Conservation (phyloP, 108 stramenopile species). For the Cyclostephanos invisitatus region DNA sequence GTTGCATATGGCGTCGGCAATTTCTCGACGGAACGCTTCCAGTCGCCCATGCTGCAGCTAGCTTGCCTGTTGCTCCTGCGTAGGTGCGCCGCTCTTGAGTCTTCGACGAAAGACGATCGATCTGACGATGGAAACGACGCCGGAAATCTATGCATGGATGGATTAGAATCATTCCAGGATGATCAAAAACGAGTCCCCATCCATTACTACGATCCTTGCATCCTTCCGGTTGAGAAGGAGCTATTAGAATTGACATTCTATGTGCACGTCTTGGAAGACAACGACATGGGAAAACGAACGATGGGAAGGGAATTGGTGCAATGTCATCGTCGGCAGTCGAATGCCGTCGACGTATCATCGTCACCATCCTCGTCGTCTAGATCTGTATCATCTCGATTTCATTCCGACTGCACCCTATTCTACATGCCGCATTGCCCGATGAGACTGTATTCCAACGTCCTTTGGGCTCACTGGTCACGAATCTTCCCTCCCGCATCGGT, state of each 20-base stretch:
- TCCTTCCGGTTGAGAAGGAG: constrained; percentile 29
- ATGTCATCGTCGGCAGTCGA: neutral
- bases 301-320: constrained; percentile 26
- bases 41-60: constrained; percentile 48
- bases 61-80: constrained; percentile 42
- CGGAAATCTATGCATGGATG: neutral
- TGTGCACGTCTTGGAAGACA: constrained; percentile 31
- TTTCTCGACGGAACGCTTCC: constrained; percentile 26
- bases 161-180: constrained; percentile 19
- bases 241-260: constrained; percentile 35
- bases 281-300: constrained; percentile 43
- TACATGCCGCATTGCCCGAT: constrained; percentile 57
- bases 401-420: constrained; percentile 21
- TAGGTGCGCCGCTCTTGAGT: constrained; percentile 7
- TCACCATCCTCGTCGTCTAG: neutral
- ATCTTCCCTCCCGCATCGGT: constrained; percentile 6
- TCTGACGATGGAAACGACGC: neutral
- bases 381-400: neutral
- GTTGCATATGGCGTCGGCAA: constrained; percentile 56
- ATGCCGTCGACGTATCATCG: neutral
- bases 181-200: constrained; percentile 40
- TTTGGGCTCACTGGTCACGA: constrained; percentile 51
- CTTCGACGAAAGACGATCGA: neutral
- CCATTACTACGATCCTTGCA: constrained; percentile 54
- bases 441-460: constrained; percentile 55